These are phyloP conservation scores for Cnidoscolus chayamansa DNA, from an alignment of 441 rosid species.

Conservation along the genomic window DNA sequence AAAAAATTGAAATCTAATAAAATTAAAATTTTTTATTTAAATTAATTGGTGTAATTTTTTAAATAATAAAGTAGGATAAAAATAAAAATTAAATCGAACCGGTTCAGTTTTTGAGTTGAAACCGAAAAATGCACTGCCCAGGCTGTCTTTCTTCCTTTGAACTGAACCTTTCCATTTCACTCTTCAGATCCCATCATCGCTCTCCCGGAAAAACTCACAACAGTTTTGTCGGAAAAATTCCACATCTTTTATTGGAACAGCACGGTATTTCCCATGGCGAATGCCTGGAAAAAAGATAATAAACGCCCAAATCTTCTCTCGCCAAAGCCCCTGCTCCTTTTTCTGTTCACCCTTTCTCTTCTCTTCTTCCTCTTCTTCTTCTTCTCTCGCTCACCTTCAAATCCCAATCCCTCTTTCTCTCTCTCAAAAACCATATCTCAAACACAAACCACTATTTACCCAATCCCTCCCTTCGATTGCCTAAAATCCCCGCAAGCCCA, in stretches of 20 bases:
- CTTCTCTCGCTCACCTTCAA: slow-evolving; percentile 32
- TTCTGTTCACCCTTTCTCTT: slow-evolving; percentile 29
- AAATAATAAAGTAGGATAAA: too few relatives aligned
- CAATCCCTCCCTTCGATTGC: slow-evolving; percentile 69
- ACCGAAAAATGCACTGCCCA: neutral
- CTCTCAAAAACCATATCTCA: slow-evolving; percentile 34
- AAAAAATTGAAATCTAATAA: too few relatives aligned
- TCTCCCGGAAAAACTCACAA: neutral
- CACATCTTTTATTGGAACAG: neutral
- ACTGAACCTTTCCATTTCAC: neutral
- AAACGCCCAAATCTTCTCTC: slow-evolving; percentile 45
- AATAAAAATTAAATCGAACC: too few relatives aligned
- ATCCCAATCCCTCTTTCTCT: slow-evolving; percentile 30
- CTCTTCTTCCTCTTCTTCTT: slow-evolving; percentile 37
- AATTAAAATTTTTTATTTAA: too few relatives aligned
- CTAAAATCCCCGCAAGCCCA: slow-evolving; percentile 67
- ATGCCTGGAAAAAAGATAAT: slow-evolving; percentile 73
- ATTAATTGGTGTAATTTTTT: too few relatives aligned
- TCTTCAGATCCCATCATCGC: slow-evolving; percentile 6
- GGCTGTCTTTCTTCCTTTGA: neutral
- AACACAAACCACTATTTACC: slow-evolving; percentile 17
- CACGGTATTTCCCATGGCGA: slow-evolving; percentile 44
- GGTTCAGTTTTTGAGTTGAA: too few relatives aligned
- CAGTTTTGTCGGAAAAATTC: neutral
- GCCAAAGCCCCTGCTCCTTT: slow-evolving; percentile 37